Evolutionary conservation across 805 yeast genomes (phyloP), one percentile per base, ranked within the genome.

Genomic region (Lachancea sp.): DNA sequence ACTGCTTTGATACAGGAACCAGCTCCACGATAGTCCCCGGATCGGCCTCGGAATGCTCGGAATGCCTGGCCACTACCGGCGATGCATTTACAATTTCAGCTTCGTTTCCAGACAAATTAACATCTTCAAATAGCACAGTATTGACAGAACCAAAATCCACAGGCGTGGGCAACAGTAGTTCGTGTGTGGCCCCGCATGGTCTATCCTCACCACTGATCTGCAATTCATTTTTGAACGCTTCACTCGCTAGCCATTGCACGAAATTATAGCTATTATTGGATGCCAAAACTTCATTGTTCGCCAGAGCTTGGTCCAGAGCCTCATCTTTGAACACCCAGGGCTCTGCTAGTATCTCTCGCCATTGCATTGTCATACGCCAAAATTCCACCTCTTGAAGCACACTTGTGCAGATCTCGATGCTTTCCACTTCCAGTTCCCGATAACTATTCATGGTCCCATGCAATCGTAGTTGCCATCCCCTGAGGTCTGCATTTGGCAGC

Each of bases 241-340:
- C 51, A 22, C 39, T 45, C 31, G 59, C 49, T 50, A 58, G 19
- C 47, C 55, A 38, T 49, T 60, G 49, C 39, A 52, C 36, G 48
- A 54, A 44, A 39, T 29, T 41, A 38, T 18, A 49, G 35, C 41
- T 48, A 20, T 38, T 26, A 15, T 34, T 36, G 40, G 49, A 34
- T 5, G 13, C 19, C 10, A 17, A 26, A 12, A 22, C 38, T n/a
- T 38, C 36, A 16, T 34, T 41, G 13, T 42, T 41, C 2, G 45
- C 17, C 13, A 39, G 41, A 15, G 36, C 30, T 45, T 49, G 13
- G 46, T 45, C 9, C 52, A 60, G 0, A 46, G 51, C 4, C 47
- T 41, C 32, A 58, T 59, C 29, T 15, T 45, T 52, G 2, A 55
- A 27, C 16, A 51, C 49, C 77, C 77, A 72, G 0, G 73, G 70